Base-by-base conservation (phyloP, 306 rosid genomes). In the Malus fusca region DNA sequence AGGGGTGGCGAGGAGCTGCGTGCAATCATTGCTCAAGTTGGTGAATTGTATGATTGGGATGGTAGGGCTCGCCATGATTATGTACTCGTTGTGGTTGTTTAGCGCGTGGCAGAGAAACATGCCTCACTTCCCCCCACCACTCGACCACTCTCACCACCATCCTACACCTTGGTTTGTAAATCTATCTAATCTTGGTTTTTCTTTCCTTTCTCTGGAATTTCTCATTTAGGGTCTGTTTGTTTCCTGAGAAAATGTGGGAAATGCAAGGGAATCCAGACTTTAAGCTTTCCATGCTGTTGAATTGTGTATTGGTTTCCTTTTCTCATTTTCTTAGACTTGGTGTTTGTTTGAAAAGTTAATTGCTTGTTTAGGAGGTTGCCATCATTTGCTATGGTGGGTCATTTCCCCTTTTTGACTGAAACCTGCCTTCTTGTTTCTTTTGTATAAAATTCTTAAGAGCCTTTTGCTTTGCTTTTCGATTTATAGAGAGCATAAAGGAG, bases 31-130 rank as follows among this genome's bases (percentile, higher is more conserved):
- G 42, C 76, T 93, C 84, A 93, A 91, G 77, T 72, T 91, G 84
- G 96, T 88, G 44, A 93, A 93, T 78, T 93, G 97, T 35, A 80
- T 88, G 35, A 87, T 80, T 68, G 96, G 89, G 59, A 88, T 93
- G 93, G 89, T 88, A 23, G 97, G 97, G 55, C 25, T 93, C 40
- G 96, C 93, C 84, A 82, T 86, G 88, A 81, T 88, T 79, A 69
- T 89, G 53, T 90, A 93, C 76, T 78, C 91, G 4, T 62, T 78
- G 13, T 93, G 98, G 98, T 81, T 93, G 87, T 80, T 93, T 77
- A 89, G 89, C 77, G 87, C 79, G 71, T 89, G 97, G 97, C 89
- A 89, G 83, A 85, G 88, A 69, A 64, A 84, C 13, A 82, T 52
- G 71, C 92, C 73, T 13, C 84, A 88, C 12, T 77, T 85, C 11